Conservation (phyloP, 2,329 filamentous ascomycete genomes). For the Didymellaceae sp. region DNA sequence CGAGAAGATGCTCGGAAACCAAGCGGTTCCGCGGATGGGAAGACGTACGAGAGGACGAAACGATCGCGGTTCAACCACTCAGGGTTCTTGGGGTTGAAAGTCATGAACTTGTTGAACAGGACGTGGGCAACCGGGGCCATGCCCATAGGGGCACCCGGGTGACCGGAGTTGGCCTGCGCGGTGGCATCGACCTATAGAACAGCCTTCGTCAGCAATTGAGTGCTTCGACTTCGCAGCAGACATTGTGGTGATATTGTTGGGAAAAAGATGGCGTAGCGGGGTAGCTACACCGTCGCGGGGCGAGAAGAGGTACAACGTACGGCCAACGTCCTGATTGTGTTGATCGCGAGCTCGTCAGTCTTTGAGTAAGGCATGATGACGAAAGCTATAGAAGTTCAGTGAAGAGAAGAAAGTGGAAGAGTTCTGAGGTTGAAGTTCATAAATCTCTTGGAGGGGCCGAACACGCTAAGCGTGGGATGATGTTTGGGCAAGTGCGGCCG, state of each 20-base stretch:
- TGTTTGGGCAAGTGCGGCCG: constrained; percentile 1
- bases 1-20: constrained; percentile 18
- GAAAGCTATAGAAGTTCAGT: not conserved
- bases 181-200: constrained; percentile 89
- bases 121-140: constrained; percentile 96
- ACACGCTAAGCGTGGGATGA: constrained; percentile 2
- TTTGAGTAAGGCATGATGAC: constrained; percentile 70
- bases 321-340: constrained; percentile 95
- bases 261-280: constrained; percentile 32
- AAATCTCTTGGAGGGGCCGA: constrained; percentile 1
- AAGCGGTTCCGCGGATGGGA: too few relatives aligned
- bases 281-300: constrained; percentile 30
- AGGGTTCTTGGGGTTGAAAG: constrained; percentile 99
- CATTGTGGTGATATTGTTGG: constrained; percentile 22
- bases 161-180: constrained; percentile 92
- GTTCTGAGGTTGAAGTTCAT: constrained; percentile 1
- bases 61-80: constrained; percentile 96
- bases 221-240: constrained; percentile 1
- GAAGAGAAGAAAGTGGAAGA: constrained; percentile 21
- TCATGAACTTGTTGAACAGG: constrained; percentile 99
- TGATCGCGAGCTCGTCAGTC: constrained; percentile 88
- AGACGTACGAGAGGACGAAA: constrained; percentile 96
- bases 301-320: constrained; percentile 65
- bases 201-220: constrained; percentile 43
- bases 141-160: constrained; percentile 97